Evolutionary conservation across 1,284 basidiomycete genomes (phyloP).

Genomic region (Ganoderma resinaceum): DNA sequence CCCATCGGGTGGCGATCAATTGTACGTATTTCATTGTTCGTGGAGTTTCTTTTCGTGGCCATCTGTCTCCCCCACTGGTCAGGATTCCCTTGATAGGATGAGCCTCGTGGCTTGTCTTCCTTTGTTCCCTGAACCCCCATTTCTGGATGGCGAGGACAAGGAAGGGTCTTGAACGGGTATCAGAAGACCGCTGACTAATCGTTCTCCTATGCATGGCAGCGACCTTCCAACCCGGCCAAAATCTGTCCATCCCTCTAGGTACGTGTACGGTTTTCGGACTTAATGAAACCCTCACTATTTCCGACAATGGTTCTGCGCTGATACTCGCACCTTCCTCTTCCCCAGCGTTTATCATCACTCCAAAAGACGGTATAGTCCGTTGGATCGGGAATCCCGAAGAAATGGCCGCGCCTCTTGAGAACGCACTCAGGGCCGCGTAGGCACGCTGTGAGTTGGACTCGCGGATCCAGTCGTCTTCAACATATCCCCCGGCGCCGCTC

Average conservation of each 20-base stretch:
- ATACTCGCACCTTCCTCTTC: constrained; percentile 9
- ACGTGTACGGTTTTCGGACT: constrained; percentile 23
- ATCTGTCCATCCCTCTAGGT: constrained; percentile 42
- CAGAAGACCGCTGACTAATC: constrained; percentile 23
- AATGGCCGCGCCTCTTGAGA: constrained; percentile 37
- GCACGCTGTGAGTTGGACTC: neutral
- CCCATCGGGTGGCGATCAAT: constrained; percentile 38
- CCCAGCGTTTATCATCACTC: constrained; percentile 42
- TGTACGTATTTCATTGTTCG: constrained; percentile 31
- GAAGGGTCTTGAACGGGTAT: neutral
- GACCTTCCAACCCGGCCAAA: constrained; percentile 41
- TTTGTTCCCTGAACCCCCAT: neutral
- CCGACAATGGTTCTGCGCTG: constrained; percentile 4
- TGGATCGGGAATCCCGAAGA: constrained; percentile 45
- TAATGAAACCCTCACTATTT: constrained; percentile 25
- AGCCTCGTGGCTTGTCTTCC: constrained; percentile 3
- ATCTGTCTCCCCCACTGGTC: neutral
- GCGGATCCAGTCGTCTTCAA: constrained; percentile 4
- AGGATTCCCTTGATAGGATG: neutral
- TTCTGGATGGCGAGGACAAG: neutral
- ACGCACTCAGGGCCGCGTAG: constrained; percentile 30
- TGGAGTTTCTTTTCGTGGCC: constrained; percentile 5
- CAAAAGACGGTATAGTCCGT: constrained; percentile 38
- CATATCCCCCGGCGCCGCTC: neutral
- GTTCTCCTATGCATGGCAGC: constrained; percentile 29